These are phyloP conservation scores for Microbotryomycetes sp. DNA, from an alignment of 1,284 basidiomycete genomes.

Conservation along the genomic window DNA sequence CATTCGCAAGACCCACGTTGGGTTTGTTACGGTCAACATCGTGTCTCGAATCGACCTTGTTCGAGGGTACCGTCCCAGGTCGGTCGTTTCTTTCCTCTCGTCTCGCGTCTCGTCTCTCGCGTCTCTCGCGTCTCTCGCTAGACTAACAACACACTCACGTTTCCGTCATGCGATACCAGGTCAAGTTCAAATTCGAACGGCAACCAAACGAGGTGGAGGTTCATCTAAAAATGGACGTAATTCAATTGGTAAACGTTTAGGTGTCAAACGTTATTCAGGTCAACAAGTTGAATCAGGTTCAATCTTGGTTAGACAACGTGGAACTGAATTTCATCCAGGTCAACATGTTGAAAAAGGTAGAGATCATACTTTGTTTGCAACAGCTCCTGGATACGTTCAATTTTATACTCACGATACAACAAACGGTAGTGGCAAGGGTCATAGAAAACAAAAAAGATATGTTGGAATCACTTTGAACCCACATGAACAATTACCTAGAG, in stretches of 20 bases:
- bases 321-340: constrained; percentile 80
- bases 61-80: constrained; percentile 28
- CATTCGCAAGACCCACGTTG: constrained; percentile 8
- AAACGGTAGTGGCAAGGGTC: too few relatives aligned
- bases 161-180: constrained; percentile 10
- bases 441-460: constrained; percentile 47
- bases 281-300: constrained; percentile 84
- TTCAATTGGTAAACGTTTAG: constrained; percentile 81
- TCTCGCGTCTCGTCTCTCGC: background rate
- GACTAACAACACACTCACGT: background rate
- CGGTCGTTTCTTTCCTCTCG: background rate
- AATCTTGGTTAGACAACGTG: constrained; percentile 87
- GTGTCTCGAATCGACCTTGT: constrained; percentile 22
- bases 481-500: constrained; percentile 69
- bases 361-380: constrained; percentile 86
- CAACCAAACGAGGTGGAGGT: constrained; percentile 90
- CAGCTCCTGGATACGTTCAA: constrained; percentile 78
- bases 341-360: constrained; percentile 84
- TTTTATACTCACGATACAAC: constrained; percentile 59
- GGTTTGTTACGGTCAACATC: constrained; percentile 26
- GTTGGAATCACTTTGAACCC: constrained; percentile 69
- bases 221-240: constrained; percentile 84
- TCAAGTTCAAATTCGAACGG: constrained; percentile 70
- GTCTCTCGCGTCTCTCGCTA: background rate
- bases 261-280: constrained; percentile 86